Conservation (phyloP, 306 rosid species). For the Erythrophleum fordii region DNA sequence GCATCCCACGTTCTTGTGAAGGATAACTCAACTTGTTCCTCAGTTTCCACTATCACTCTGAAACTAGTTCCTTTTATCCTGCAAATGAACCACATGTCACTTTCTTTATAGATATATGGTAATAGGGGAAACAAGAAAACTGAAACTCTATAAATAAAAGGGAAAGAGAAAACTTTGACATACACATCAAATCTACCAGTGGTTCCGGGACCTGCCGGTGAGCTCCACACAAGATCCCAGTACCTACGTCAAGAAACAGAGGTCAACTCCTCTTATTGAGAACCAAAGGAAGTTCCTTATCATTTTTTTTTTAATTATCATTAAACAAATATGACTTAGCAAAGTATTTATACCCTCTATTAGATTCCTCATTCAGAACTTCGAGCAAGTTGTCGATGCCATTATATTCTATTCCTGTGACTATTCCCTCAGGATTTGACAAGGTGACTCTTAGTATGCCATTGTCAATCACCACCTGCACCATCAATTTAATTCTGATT, state of each 20-base stretch:
- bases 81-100: conserved; percentile 34
- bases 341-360: conserved; percentile 49
- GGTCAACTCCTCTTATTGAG: not conserved
- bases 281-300: no score
- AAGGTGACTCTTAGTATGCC: conserved; percentile 81
- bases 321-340: not conserved
- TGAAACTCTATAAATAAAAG: not conserved
- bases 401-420: conserved; percentile 76
- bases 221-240: conserved; percentile 96
- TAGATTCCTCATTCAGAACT: conserved; percentile 71
- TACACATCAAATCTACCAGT: conserved; percentile 81
- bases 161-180: conserved; percentile 14
- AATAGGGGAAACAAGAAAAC: not conserved
- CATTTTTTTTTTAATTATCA: not conserved
- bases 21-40: conserved; percentile 86
- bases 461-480: conserved; percentile 87
- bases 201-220: conserved; percentile 51
- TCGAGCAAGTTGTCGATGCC: conserved; percentile 86
- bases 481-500: not conserved
- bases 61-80: conserved; percentile 73
- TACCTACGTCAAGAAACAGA: conserved; percentile 51
- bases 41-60: conserved; percentile 66
- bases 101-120: not conserved
- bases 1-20: conserved; percentile 80
- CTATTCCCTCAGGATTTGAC: conserved; percentile 85